Evolutionary conservation across 805 yeast species (phyloP).

Genomic region (Schwanniomyces vanrijiae): DNA sequence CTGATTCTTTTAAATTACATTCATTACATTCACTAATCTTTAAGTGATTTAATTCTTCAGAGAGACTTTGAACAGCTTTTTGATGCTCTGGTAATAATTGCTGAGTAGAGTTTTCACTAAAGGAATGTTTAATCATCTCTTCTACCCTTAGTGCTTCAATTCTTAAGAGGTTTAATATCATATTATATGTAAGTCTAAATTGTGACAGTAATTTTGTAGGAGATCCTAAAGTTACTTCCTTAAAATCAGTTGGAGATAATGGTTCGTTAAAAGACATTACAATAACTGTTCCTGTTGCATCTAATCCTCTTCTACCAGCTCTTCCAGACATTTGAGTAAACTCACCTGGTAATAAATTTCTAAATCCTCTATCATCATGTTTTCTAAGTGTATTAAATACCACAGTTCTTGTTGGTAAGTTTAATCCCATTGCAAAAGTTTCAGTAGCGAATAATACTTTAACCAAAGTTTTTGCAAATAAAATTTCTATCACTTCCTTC

Average conservation of each 20-base stretch:
- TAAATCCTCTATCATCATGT: conserved; percentile 83
- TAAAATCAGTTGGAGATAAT: conserved; percentile 55
- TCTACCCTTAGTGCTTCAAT: conserved; percentile 96
- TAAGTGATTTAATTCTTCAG: conserved; percentile 42
- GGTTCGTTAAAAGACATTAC: conserved; percentile 81
- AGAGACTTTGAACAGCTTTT: conserved; percentile 55
- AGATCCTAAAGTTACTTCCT: conserved; percentile 80
- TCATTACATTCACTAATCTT: conserved; percentile 36
- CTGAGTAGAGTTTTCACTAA: conserved; percentile 88
- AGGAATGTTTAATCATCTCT: conserved; percentile 95
- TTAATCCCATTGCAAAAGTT: conserved; percentile 98
- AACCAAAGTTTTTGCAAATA: conserved; percentile 82
- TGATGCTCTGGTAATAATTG: conserved; percentile 84
- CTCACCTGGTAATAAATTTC: conserved; percentile 90
- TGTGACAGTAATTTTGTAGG: conserved; percentile 91
- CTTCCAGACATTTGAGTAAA: conserved; percentile 99
- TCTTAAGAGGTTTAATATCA: conserved; percentile 88
- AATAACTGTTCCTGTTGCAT: conserved; percentile 90
- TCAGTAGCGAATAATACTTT: conserved; percentile 96
- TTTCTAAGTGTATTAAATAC: conserved; percentile 83
- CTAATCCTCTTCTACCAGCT: conserved; percentile 97
- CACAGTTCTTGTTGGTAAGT: conserved; percentile 94
- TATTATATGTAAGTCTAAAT: conserved; percentile 90
- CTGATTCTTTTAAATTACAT: conserved; percentile 42
- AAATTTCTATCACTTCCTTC: conserved; percentile 88